These are phyloP conservation scores for Hericium erinaceus DNA, from an alignment of 768 basidiomycete species.

Conservation along the genomic window DNA sequence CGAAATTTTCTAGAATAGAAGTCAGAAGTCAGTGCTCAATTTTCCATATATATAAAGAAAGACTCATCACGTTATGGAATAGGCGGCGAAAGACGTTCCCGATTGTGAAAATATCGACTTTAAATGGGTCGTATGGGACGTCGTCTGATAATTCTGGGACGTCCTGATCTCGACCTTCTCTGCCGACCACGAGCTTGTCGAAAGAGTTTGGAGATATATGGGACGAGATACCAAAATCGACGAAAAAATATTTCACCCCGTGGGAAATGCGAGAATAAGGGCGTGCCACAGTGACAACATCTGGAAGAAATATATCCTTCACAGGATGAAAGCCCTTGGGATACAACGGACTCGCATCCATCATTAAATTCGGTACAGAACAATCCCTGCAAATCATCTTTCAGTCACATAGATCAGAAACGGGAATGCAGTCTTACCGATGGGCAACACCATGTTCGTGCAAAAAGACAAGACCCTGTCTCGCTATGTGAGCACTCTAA, in stretches of 20 bases:
- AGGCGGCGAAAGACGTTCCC: neutral
- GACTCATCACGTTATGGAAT: neutral
- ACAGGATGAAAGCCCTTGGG: constrained; percentile 10
- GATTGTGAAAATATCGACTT: constrained; percentile 11
- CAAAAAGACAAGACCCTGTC: constrained; percentile 12
- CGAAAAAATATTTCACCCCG: constrained; percentile 7
- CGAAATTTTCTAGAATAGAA: neutral
- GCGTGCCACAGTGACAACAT: neutral
- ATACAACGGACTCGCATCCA: constrained; percentile 8
- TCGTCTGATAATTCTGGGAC: constrained; percentile 7
- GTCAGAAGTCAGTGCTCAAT: neutral
- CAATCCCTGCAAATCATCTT: neutral
- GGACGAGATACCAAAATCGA: constrained; percentile 9
- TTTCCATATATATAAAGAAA: neutral
- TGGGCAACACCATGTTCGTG: constrained; percentile 11
- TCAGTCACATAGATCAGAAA: neutral
- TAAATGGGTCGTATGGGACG: constrained; percentile 12
- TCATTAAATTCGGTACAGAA: neutral
- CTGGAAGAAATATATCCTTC: neutral
- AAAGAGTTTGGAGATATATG: neutral
- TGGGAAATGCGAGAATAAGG: neutral
- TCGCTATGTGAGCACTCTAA: neutral
- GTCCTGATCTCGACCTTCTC: constrained; percentile 2
- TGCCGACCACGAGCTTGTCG: neutral
- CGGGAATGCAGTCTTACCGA: neutral